Evolutionary conservation across 2,329 filamentous ascomycete genomes (phyloP), one percentile per base, ranked within the genome.

Genomic region (Pseudogymnoascus sp.): DNA sequence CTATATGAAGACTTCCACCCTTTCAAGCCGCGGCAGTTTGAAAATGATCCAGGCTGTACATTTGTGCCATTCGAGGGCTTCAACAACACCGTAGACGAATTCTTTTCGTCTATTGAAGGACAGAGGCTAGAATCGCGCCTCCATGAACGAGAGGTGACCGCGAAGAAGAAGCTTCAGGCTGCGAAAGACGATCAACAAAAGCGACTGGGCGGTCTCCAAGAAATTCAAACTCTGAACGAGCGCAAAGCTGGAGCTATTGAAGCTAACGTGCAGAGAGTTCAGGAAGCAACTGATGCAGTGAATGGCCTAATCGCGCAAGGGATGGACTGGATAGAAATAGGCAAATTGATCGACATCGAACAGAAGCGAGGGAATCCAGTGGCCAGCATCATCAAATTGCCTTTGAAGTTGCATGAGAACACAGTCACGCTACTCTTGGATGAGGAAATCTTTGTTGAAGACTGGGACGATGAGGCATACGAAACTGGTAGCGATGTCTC

Each of bases 241-340:
- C 87, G 90, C 63, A 98, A 96, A 75, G 95, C 93, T 2, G 88
- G 88, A 63, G 92, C 93, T 0, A 95, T 99, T 45, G 86, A 96
- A 74, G 90, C 92, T 21, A 98, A 99, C 71, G 81, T 92, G 1
- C 91, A 96, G 72, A 85, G 92, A 61, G 93, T 98, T 0, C 90
- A 96, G 73, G 95, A 98, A 77, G 92, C 92, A 4, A 92, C 92
- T 74, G 90, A 92, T 73, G 92, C 95, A 3, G 88, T 99, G 62
- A 98, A 96, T 74, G 90, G 91, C 0, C 79, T 98, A n/a, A 85
- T 99, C 65, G 85, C 85, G 4, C 92, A 96, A 72, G 93, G 93
- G 10, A 98, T 98, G 92, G 95, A 99, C 71, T 99, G 95, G 95
- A 86, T 92, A 10, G 90, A 97, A 68, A 93, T 98, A 71, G 91